phyloP scores from a whole-genome alignment of 2,329 filamentous ascomycete species.

The Trichophyton benhamiae region DNA sequence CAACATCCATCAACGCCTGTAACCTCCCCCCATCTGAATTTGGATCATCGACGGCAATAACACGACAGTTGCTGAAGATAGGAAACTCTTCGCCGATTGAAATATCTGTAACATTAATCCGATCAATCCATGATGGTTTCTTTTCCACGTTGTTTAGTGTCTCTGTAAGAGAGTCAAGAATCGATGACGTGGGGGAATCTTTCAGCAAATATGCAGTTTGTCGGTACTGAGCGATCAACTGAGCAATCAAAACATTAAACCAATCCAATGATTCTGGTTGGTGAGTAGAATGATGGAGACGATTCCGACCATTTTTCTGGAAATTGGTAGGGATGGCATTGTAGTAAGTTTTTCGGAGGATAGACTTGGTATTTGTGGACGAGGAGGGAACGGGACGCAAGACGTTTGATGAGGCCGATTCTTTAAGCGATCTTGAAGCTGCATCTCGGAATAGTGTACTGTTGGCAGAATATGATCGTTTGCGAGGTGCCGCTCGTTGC shows the following conservation, averaged over 20 bases:
- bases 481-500: constrained; percentile 65
- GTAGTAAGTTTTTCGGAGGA: constrained; percentile 94
- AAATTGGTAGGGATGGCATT: constrained; percentile 43
- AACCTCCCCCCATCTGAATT: constrained; percentile 58
- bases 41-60: constrained; percentile 62
- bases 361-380: constrained; percentile 68
- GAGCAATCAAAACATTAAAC: constrained; percentile 96
- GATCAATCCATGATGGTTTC: constrained; percentile 82
- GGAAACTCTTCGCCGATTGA: constrained; percentile 93
- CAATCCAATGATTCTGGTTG: constrained; percentile 95
- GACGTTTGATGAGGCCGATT: constrained; percentile 50
- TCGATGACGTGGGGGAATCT: constrained; percentile 40
- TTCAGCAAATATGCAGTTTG: constrained; percentile 86
- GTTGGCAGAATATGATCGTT: constrained; percentile 55
- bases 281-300: constrained; percentile 54
- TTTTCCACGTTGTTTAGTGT: constrained; percentile 76
- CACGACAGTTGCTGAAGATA: constrained; percentile 94
- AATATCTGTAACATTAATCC: constrained; percentile 87
- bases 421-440: constrained; percentile 35
- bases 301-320: constrained; percentile 31
- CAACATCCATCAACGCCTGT: constrained; percentile 93
- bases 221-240: constrained; percentile 90
- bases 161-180: constrained; percentile 71
- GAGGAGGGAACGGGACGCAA: constrained; percentile 60
- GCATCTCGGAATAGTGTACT: constrained; percentile 25